Conservation (phyloP, 2,329 filamentous ascomycete genomes). For the Coniochaeta prunicola region DNA sequence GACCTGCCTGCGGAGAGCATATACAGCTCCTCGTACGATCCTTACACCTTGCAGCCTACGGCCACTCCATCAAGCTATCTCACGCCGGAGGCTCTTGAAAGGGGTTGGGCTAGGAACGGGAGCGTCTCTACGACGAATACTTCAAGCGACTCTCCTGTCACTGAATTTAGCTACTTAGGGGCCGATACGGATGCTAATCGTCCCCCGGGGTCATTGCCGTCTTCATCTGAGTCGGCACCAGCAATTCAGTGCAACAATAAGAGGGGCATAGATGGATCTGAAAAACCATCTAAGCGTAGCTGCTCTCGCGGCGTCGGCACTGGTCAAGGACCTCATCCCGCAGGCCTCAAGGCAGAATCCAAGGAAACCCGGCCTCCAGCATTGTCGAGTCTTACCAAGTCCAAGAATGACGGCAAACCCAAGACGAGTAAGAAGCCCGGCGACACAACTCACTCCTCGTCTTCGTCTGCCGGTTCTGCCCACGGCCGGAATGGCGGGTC, state of each 20-base stretch:
- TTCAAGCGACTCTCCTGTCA: not conserved
- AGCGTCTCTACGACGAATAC: not conserved
- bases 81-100: not conserved
- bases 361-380: not conserved
- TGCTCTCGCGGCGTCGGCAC: constrained; percentile 17
- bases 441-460: not conserved
- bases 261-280: constrained; percentile 5
- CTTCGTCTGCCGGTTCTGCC: not conserved
- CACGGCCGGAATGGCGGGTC: not conserved
- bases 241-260: not conserved
- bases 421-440: not conserved
- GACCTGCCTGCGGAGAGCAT: not conserved
- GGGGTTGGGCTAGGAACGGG: not conserved
- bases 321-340: constrained; percentile 10
- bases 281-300: constrained; percentile 11
- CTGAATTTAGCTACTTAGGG: not conserved
- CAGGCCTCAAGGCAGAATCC: not conserved
- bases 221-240: not conserved
- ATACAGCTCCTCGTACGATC: not conserved
- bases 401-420: not conserved
- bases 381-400: not conserved
- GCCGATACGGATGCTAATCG: not conserved
- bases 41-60: not conserved
- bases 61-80: not conserved
- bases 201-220: not conserved